Conservation (phyloP, 192 early-diverging fungal species). For the Spizellomyces punctatus region DNA sequence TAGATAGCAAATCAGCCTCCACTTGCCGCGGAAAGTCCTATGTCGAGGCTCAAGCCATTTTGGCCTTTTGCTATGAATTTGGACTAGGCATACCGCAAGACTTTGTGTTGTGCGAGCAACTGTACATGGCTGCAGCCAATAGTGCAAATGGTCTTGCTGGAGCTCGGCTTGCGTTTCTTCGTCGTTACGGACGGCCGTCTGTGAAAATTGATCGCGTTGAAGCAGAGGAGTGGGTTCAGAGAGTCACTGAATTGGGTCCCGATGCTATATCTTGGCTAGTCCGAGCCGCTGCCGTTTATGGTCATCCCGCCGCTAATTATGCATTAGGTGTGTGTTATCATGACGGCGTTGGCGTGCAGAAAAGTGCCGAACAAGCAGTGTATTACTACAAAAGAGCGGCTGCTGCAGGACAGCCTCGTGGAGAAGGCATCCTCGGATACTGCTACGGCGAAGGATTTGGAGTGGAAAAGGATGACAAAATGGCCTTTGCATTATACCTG, state of each 20-base stretch:
- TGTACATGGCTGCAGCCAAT: conserved; percentile 68
- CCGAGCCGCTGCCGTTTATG: conserved; percentile 57
- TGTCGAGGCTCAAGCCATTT: conserved; percentile 51
- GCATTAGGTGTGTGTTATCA: conserved; percentile 82
- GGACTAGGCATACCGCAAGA: conserved; percentile 71
- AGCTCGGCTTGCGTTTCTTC: conserved; percentile 72
- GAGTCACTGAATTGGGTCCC: conserved; percentile 57
- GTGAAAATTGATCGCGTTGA: conserved; percentile 79
- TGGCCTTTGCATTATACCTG: conserved; percentile 62
- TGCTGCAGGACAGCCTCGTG: conserved; percentile 53
- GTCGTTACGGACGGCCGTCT: conserved; percentile 77
- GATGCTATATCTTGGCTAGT: conserved; percentile 67
- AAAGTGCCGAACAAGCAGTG: conserved; percentile 64
- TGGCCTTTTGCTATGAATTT: conserved; percentile 86
- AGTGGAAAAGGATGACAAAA: conserved; percentile 63
- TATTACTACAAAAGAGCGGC: conserved; percentile 69
- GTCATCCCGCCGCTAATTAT: conserved; percentile 67
- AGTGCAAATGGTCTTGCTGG: conserved; percentile 66
- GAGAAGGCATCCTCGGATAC: conserved; percentile 69
- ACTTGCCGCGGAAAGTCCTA: background rate
- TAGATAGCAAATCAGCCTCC: background rate
- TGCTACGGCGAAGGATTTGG: conserved; percentile 89
- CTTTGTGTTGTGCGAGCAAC: conserved; percentile 62
- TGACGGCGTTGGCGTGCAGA: conserved; percentile 74
- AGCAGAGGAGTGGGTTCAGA: conserved; percentile 75